These are phyloP conservation scores for Malus sieversii DNA, from an alignment of 306 rosid genomes.

Conservation along the genomic window DNA sequence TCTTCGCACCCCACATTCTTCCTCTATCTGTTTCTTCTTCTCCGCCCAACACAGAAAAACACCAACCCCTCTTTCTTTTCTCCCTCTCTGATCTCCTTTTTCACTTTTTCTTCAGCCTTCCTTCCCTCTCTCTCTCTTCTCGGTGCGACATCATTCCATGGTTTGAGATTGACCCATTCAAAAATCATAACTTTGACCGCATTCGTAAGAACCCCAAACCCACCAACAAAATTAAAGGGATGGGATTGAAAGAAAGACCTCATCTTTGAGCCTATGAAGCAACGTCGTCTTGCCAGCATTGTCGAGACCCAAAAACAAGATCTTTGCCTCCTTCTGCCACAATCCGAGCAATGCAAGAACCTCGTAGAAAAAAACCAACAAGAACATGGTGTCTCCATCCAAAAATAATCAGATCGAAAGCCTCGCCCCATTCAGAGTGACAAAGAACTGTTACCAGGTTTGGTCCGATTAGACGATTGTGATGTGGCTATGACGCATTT, in stretches of 20 bases:
- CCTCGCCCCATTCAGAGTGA: slow-evolving; percentile 23
- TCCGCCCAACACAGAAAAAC: too few species aligned
- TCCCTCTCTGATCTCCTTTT: too few species aligned
- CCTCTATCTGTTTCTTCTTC: too few species aligned
- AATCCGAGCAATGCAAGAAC: slow-evolving; percentile 71
- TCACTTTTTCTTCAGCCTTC: too few species aligned
- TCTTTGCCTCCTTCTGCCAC: slow-evolving; percentile 84
- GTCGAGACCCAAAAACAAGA: slow-evolving; percentile 80
- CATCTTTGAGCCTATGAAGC: slow-evolving; percentile 87
- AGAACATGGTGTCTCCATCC: slow-evolving; percentile 37
- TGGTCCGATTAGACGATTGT: not conserved
- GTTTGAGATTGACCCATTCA: not conserved
- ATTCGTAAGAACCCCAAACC: not conserved
- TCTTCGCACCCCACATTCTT: too few species aligned
- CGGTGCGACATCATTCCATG: too few species aligned
- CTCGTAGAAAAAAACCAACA: slow-evolving; percentile 75
- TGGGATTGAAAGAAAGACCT: slow-evolving; percentile 31
- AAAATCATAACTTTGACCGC: not conserved
- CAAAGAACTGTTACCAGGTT: slow-evolving; percentile 3
- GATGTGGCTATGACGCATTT: not conserved
- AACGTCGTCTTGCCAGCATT: slow-evolving; percentile 84
- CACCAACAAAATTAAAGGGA: not conserved
- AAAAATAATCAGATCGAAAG: slow-evolving; percentile 25
- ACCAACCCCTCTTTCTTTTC: too few species aligned
- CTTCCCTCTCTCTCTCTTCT: too few species aligned